Conservation (phyloP, 495 filamentous ascomycete genomes). For the Hypoxylon rickii region DNA sequence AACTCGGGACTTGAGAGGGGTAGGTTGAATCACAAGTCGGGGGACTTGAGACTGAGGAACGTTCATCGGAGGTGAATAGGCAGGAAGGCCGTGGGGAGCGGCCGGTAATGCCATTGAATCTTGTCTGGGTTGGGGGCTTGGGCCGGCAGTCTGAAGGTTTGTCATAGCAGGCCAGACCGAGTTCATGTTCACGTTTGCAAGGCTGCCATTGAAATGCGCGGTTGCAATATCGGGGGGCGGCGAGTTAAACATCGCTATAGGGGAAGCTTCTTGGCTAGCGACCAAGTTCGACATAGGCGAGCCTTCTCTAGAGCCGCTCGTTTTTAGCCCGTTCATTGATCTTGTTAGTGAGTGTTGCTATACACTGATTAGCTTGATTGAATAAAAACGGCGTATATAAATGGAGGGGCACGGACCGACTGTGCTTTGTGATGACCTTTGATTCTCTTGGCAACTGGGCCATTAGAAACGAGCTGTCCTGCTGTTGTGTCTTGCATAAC, state of each 20-base stretch:
- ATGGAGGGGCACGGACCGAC: constrained; percentile 32
- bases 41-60: constrained; percentile 17
- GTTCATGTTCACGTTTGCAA: constrained; percentile 18
- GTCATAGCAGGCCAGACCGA: constrained; percentile 20
- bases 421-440: constrained; percentile 41
- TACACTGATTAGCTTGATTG: constrained; percentile 17
- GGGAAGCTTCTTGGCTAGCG: constrained; percentile 52
- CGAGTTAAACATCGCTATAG: constrained; percentile 55
- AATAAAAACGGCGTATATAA: not conserved
- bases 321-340: constrained; percentile 44
- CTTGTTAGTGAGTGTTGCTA: constrained; percentile 47
- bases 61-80: constrained; percentile 16
- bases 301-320: constrained; percentile 49
- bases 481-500: constrained; percentile 33
- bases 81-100: constrained; percentile 13
- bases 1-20: constrained; percentile 82
- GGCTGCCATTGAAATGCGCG: constrained; percentile 14
- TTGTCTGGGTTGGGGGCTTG: constrained; percentile 5
- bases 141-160: constrained; percentile 4
- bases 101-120: constrained; percentile 19
- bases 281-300: constrained; percentile 54
- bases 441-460: constrained; percentile 31
- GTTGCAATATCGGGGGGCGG: constrained; percentile 53
- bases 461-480: constrained; percentile 11
- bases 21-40: constrained; percentile 59